Conservation (phyloP, 768 basidiomycete species). For the Rhizopogon sp. region DNA sequence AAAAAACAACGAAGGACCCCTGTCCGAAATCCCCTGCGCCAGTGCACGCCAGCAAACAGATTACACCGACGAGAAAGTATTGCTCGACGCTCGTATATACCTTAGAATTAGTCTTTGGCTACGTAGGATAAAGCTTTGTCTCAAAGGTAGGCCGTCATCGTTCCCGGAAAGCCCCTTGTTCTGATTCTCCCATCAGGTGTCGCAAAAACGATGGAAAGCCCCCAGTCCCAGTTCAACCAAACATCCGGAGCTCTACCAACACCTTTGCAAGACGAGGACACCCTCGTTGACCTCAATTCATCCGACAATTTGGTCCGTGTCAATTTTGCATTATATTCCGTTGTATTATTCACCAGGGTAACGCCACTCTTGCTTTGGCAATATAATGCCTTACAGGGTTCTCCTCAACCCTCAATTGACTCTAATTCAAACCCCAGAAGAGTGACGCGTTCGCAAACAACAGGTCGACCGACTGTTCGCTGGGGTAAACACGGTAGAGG, state of each 20-base stretch:
- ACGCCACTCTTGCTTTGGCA: conserved; percentile 16
- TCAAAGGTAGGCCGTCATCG: conserved; percentile 9
- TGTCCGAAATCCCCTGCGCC: conserved; percentile 2
- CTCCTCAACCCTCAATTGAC: conserved; percentile 17
- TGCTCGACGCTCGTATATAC: not conserved
- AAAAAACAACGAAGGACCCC: conserved; percentile 4
- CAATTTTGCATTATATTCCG: conserved; percentile 26
- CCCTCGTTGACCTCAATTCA: conserved; percentile 20
- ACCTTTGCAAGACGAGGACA: conserved; percentile 13
- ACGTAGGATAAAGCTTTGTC: not conserved
- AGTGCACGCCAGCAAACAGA: not conserved
- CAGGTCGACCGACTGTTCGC: conserved; percentile 27
- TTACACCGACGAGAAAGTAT: not conserved
- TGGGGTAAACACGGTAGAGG: conserved; percentile 29
- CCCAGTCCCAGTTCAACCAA: conserved; percentile 18
- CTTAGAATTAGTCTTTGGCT: not conserved
- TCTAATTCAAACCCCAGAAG: conserved; percentile 18
- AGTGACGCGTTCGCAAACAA: conserved; percentile 30
- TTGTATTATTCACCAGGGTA: conserved; percentile 20
- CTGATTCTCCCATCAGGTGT: conserved; percentile 26
- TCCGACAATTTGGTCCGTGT: conserved; percentile 25
- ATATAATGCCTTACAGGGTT: conserved; percentile 13
- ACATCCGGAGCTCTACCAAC: conserved; percentile 6
- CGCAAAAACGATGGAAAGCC: conserved; percentile 27
- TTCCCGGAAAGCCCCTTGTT: not conserved